Base-by-base conservation (phyloP, 164 flowering plant genomes). In the Echeveria elegans region DNA sequence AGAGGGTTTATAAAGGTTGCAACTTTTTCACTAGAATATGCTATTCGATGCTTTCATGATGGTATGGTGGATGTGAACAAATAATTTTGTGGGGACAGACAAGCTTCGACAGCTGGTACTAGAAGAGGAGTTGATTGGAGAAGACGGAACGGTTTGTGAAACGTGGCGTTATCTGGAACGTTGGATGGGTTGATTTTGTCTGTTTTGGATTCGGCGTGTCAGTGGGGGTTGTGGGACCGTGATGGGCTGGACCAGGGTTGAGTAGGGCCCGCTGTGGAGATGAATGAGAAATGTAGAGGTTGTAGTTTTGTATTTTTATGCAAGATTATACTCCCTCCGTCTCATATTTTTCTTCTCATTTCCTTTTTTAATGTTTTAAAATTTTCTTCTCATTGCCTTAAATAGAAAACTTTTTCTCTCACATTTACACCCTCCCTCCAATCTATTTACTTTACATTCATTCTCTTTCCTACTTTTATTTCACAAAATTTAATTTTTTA, bases 1-100 rank as follows among this genome's bases (percentile, higher is more conserved):
- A 19, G 29, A 58, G 23, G 61, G 72, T 41, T 67, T 76, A 63
- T 76, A 76, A 76, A 56, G 61, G 61, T 56, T 32, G 61, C 61
- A 56, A 56, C 31, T 50, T 56, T 53, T 26, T 14, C 32, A 28
- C 3, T 28, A 28, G 61, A 56, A 56, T 56, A 56, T 56, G 61
- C 61, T 43, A 4, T 43, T 56, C 32, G 61, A 10, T 56, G 59
- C 59, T 2, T 53, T 53, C 59, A 52, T 16, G n/a, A 53, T 24
- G 60, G 30, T 56, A 28, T 24, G 32, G 19, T 56, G 61, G 61
- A 11, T 56, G 61, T 12, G 61, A 56, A 56, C 61, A 56, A 28
- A 56, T 50, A 26, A 12, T 3, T 56, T 14, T 56, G 61, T 28
- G 61, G 34, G 26, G 61, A 12, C 61, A 56, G 61, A 28, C 32